Evolutionary conservation across 176 grass and related monocot genomes (phyloP), one percentile per base, ranked within the genome.

Genomic region (Elymus sibiricus): DNA sequence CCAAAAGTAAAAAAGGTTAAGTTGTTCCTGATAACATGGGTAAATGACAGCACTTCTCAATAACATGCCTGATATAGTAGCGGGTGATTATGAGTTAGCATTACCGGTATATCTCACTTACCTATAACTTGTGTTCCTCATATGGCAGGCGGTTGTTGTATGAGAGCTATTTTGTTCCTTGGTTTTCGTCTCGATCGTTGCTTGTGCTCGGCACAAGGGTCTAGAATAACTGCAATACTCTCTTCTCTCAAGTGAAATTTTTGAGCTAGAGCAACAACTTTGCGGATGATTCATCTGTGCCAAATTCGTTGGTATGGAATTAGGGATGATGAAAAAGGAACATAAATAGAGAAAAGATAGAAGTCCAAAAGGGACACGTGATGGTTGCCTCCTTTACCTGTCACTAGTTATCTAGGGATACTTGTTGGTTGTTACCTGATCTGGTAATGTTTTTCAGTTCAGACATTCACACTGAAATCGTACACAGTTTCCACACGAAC

Each of bases 141-240:
- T 38, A 38, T 91, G 64, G 53, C 84, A 98, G 92, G 92, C 95
- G 78, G 86, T 96, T 63, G 55, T 89, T 44, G 71, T 95, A 14
- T 91, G 90, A 14, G 94, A 94, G 29, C 64, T 94, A 31, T 74
- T 84, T 59, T 94, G 64, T n/a, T 87, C 76, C 17, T 64, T 91
- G 13, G 44, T 47, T 47, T 94, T 98, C 35, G 28, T 92, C 87
- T 74, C 38, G 3, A 92, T 98, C 64, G 79, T 91, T 82, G 86
- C 90, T 70, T 94, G 95, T 88, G 96, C 93, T 86, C 90, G 90
- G 49, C 92, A 88, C 79, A 98, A 95, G 86, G 92, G 96, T 32
- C 92, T 70, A 56, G 32, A 81, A 87, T 79, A 84, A 72, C 76
- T 9, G 22, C 40, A 43, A 55, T 65, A 27, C 27, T 84, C 53